Evolutionary conservation across 2,329 filamentous ascomycete genomes (phyloP).

Genomic region (Pseudogymnoascus sp.): DNA sequence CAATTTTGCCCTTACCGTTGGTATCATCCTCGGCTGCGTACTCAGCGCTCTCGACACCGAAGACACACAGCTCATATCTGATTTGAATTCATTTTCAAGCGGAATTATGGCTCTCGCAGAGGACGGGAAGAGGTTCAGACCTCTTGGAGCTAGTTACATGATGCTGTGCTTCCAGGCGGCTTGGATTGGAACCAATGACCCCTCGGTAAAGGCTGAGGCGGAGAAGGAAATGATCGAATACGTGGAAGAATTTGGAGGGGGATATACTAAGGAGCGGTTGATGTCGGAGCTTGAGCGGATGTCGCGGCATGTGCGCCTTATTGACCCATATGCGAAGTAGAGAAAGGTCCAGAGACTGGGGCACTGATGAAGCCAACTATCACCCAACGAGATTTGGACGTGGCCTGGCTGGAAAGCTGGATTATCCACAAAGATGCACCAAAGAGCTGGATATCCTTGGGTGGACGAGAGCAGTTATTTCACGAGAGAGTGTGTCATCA

Average conservation of each 20-base stretch:
- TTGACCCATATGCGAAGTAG: not conserved
- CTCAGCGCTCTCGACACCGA: slow-evolving; percentile 25
- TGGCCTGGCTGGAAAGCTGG: not conserved
- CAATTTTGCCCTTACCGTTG: slow-evolving; percentile 27
- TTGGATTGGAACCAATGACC: slow-evolving; percentile 18
- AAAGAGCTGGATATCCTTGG: not conserved
- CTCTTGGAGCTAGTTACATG: slow-evolving; percentile 29
- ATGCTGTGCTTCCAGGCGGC: slow-evolving; percentile 24
- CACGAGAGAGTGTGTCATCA: not conserved
- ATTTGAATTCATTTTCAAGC: slow-evolving; percentile 21
- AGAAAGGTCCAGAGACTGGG: not conserved
- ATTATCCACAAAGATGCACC: not conserved
- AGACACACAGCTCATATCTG: slow-evolving; percentile 13
- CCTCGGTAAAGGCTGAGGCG: not conserved
- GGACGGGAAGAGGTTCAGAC: slow-evolving; percentile 24
- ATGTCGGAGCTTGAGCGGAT: not conserved
- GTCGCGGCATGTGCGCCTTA: not conserved
- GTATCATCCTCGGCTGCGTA: slow-evolving; percentile 29
- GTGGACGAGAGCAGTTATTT: not conserved
- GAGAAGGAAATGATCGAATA: slow-evolving; percentile 1
- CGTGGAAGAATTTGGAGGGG: not conserved
- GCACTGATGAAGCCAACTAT: not conserved
- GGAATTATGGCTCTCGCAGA: slow-evolving; percentile 27
- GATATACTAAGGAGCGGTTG: not conserved
- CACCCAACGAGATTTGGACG: not conserved